phyloP scores from a whole-genome alignment of 164 flowering plant genomes.

The Dillenia suffruticosa region DNA sequence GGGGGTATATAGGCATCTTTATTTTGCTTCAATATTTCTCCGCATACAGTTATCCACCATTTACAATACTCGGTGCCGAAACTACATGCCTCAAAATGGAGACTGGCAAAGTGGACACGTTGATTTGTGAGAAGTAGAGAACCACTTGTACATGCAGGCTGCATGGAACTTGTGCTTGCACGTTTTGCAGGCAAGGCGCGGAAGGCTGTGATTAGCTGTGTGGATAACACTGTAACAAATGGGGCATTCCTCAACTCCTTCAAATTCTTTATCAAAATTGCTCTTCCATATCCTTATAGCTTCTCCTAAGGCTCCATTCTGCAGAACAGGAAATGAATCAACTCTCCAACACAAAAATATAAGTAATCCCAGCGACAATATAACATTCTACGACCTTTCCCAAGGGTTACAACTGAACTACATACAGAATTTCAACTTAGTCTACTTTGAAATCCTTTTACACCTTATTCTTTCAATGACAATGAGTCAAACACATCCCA shows the following conservation, averaged over 20 bases:
- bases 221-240: constrained; percentile 98
- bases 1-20: no score
- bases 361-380: no score
- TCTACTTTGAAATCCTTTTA: no score
- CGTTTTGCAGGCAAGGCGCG: constrained; percentile 93
- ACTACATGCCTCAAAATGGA: constrained; percentile 48
- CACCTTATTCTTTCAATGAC: no score
- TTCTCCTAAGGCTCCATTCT: constrained; percentile 97
- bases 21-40: no score
- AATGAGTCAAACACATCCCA: no score
- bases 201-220: constrained; percentile 74
- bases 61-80: no score
- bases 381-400: not conserved
- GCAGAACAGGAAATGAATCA: constrained; percentile 13
- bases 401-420: no score
- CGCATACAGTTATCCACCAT: no score
- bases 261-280: constrained; percentile 90
- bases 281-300: constrained; percentile 86
- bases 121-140: constrained; percentile 92
- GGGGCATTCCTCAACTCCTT: constrained; percentile 98
- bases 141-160: constrained; percentile 97
- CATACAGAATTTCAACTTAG: no score
- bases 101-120: constrained; percentile 96
- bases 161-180: constrained; percentile 98
- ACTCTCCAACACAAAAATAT: not conserved